Evolutionary conservation across 208 protist species (phyloP).

Genomic region (Porcisia deanei): DNA sequence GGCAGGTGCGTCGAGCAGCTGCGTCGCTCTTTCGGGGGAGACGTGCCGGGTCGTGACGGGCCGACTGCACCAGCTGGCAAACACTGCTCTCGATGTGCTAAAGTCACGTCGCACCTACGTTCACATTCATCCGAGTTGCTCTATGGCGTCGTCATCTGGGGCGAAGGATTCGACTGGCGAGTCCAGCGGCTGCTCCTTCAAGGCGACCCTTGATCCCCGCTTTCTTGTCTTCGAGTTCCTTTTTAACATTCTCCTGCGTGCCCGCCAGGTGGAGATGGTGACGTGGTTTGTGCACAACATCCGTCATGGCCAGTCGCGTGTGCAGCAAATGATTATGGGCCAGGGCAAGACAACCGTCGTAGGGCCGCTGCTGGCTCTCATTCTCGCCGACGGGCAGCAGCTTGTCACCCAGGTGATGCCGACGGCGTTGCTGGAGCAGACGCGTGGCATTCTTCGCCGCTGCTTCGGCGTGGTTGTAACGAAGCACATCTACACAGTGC

Average conservation of each 20-base stretch:
- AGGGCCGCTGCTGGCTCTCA: conserved; percentile 91
- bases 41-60: conserved; percentile 26
- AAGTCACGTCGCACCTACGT: conserved; percentile 66
- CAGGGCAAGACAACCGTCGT: conserved; percentile 96
- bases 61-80: conserved; percentile 49
- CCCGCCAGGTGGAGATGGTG: conserved; percentile 94
- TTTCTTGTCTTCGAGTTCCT: conserved; percentile 94
- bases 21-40: conserved; percentile 18
- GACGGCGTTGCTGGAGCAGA: conserved; percentile 92
- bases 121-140: neutral
- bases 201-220: conserved; percentile 73
- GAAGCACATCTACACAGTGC: conserved; percentile 89
- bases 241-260: conserved; percentile 93
- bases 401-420: conserved; percentile 95
- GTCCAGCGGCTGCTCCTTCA: conserved; percentile 1
- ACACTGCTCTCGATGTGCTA: conserved; percentile 57
- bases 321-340: conserved; percentile 97
- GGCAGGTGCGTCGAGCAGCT: neutral
- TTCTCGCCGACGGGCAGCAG: conserved; percentile 91
- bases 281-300: conserved; percentile 82
- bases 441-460: conserved; percentile 82
- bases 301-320: conserved; percentile 63
- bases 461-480: conserved; percentile 93
- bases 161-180: neutral
- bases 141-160: neutral